A percentile compares a stretch with the other conserved stretches of the same genome.
Evolutionary conservation across 768 basidiomycete genomes (phyloP).

Genomic region (Boletus vinaceobasis): DNA sequence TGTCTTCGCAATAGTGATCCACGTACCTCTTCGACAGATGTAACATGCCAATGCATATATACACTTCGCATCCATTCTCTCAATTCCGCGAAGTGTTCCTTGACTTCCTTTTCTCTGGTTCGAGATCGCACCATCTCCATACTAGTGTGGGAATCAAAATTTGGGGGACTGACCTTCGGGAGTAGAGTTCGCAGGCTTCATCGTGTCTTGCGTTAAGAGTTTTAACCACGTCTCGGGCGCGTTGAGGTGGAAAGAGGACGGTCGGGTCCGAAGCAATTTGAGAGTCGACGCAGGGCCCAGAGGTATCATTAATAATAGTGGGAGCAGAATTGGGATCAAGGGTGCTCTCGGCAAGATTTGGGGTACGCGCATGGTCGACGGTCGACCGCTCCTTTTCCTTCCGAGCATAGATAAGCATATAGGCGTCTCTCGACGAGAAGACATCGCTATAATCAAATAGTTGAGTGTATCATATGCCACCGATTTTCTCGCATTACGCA

Average conservation of each 20-base stretch:
- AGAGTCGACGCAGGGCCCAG: constrained; percentile 12
- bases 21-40: constrained; percentile 46
- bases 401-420: constrained; percentile 90
- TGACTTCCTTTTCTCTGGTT: constrained; percentile 43
- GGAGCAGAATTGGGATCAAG: constrained; percentile 10
- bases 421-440: constrained; percentile 77
- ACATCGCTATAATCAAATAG: constrained; percentile 42
- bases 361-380: constrained; percentile 13
- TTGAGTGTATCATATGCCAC: constrained; percentile 34
- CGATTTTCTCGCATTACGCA: constrained; percentile 74
- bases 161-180: constrained; percentile 40
- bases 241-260: constrained; percentile 47
- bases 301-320: constrained; percentile 18
- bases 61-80: constrained; percentile 56
- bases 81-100: constrained; percentile 45
- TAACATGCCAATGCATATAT: constrained; percentile 59
- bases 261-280: constrained; percentile 10
- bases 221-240: constrained; percentile 52
- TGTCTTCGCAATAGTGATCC: constrained; percentile 2
- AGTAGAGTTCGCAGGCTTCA: constrained; percentile 48
- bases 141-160: constrained; percentile 9
- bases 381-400: constrained; percentile 26
- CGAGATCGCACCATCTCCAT: constrained; percentile 14
- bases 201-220: constrained; percentile 55
- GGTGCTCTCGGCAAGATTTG: constrained; percentile 17